Evolutionary conservation across 1,139 yeast genomes (phyloP), one percentile per base, ranked within the genome.

Genomic region (Diutina siamensis): DNA sequence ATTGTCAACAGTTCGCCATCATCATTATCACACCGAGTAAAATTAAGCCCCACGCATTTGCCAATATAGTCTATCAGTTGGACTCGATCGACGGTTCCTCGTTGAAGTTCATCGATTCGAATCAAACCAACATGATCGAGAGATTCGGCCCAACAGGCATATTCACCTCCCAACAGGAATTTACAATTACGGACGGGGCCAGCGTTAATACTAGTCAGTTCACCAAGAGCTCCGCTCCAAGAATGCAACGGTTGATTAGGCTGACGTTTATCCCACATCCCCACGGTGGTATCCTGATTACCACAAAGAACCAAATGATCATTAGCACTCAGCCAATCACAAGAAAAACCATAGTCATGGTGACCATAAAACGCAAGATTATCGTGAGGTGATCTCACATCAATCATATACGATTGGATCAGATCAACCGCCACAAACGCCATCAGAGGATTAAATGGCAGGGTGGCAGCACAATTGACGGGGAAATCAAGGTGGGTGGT

Each of bases 251-350:
- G 59, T 22, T 53, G 45, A 2, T 56, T 49, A 8, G 63, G 52
- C 45, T 56, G 57, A 35, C 74, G 56, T 47, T 75, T 59, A 56
- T 78, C 84, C 70, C 77, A 77, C 9, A 78, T 51, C 45, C 76
- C 62, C 12, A 78, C 72, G 9, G 80, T 70, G 3, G 80, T 72
- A 56, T 79, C 85, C 56, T 79, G 84, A 53, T 73, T 76, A 3
- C 84, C 84, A 0, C 82, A 72, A 9, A 76, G 68, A 17, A 78
- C 51, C 4, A 65, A 52, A 44, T 71, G 60, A 25, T 71, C 75
- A 50, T 71, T 62, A 2, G 50, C 48, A 1, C 65, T 62, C 4
- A 68, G 64, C 84, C 84, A 79, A 50, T 78, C 83, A 55, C 83
- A 78, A 44, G 80, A 68, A 53, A 78, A 79, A 3, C 80, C 75